Base-by-base conservation (phyloP, 192 early-diverging fungal species). In the Oehlia diaphana region DNA sequence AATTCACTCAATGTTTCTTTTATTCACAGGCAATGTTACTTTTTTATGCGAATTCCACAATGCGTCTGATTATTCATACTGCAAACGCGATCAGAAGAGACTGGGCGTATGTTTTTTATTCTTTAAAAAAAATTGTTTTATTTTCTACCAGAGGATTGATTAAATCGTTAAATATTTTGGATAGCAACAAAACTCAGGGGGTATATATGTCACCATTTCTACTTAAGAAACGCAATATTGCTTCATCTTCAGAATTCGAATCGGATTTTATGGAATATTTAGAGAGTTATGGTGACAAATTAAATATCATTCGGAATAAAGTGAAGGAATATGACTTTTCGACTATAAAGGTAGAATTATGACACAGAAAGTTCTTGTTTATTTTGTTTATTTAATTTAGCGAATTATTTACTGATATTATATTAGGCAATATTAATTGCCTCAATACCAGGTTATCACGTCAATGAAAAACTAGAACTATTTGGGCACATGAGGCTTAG, bases 361-460 rank as follows among this genome's bases (percentile, higher is more conserved):
- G 2, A 16, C 10, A 42, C 23, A 39, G 21, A n/a, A 31, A 16
- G 9, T 7, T 42, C 1, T 1, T 37, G 35, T 37, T 4, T 37
- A 37, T 37, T 37, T 70, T 70, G 37, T 9, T n/a, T 9, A 19
- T 12, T 14, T n/a, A 16, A 70, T 19, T 70, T 35, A 5, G 9
- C 19, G 16, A 21, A 39, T 12, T 70, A 42, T 70, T 42, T n/a
- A n/a, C 9, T 70, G 26, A 70, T 42, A 42, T 42, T 42, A n/a
- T 70, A n/a, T 62, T 42, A 83, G 72, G 83, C 78, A 8, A 66
- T 86, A 2, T 77, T 93, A n/a, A 84, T 93, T 53, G 88, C 77
- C 1, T 92, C 90, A 2, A 86, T 87, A 4, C 92, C 92, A 2
- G 92, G 92, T 8, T 84, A 86, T 62, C 90, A 90, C 66, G 28